Evolutionary conservation across 441 rosid species (phyloP).

Genomic region (Erysimum cheiri): DNA sequence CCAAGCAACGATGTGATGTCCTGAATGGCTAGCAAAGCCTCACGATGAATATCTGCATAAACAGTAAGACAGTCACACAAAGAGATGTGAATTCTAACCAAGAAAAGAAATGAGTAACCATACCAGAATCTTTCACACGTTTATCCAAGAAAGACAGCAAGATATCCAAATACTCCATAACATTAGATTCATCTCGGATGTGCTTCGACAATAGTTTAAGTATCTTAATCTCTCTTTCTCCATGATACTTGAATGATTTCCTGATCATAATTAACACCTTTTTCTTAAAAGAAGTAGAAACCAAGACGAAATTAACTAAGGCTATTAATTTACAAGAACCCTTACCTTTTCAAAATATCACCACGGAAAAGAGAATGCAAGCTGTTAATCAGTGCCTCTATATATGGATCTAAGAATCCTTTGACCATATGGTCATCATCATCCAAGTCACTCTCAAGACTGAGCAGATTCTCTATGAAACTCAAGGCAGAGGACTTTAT

Average conservation of each 20-base stretch:
- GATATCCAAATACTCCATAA: conserved; percentile 67
- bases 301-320: conserved; percentile 31
- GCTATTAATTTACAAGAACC: conserved; percentile 6
- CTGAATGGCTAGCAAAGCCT: conserved; percentile 65
- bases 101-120: conserved; percentile 32
- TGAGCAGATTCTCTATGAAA: conserved; percentile 80
- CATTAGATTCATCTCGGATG: conserved; percentile 55
- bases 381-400: conserved; percentile 67
- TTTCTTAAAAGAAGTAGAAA: conserved; percentile 2
- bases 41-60: conserved; percentile 61
- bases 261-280: conserved; percentile 50
- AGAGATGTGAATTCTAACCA: conserved; percentile 19
- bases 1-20: conserved; percentile 60
- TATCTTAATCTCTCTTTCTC: conserved; percentile 63
- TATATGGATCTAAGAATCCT: conserved; percentile 60
- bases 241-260: conserved; percentile 70
- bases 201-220: conserved; percentile 71
- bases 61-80: conserved; percentile 35
- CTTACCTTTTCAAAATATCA: conserved; percentile 71
- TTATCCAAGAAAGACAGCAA: conserved; percentile 69
- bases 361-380: conserved; percentile 71
- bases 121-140: conserved; percentile 68
- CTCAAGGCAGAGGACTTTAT: conserved; percentile 65
- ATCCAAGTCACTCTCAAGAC: conserved; percentile 65
- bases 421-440: conserved; percentile 54